A percentile compares a stretch with the other conserved stretches of the same genome.
These are phyloP conservation scores for Naegleria gruberi DNA, from an alignment of 208 protist species.

Conservation along the genomic window DNA sequence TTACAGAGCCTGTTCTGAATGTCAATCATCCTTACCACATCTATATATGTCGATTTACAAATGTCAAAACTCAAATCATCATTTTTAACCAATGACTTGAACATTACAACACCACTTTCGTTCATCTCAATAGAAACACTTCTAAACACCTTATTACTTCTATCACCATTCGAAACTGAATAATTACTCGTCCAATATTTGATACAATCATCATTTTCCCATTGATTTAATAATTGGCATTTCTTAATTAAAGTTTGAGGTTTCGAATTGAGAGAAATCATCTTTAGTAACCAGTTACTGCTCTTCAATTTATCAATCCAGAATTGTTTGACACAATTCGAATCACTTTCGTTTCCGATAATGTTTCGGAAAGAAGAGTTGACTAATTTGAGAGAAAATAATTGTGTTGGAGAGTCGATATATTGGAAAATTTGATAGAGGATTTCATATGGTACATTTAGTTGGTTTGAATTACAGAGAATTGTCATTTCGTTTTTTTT, in stretches of 20 bases:
- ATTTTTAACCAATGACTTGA: background rate
- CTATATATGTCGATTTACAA: background rate
- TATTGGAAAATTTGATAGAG: background rate
- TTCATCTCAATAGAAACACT: background rate
- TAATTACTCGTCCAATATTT: constrained; percentile 5
- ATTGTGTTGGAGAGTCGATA: background rate
- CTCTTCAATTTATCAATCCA: too few species aligned
- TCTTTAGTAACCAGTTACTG: too few species aligned
- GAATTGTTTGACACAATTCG: too few species aligned
- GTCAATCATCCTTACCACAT: background rate
- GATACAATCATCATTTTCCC: background rate
- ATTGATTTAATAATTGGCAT: background rate
- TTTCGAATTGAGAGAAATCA: background rate
- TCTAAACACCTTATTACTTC: background rate
- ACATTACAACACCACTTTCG: background rate
- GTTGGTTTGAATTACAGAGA: too few species aligned
- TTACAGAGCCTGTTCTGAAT: background rate
- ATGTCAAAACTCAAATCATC: too few species aligned
- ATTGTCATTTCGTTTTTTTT: too few species aligned
- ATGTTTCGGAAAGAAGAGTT: background rate
- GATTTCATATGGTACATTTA: background rate
- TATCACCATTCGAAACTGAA: too few species aligned
- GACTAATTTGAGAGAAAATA: background rate
- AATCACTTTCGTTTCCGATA: too few species aligned
- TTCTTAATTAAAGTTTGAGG: background rate